Base-by-base conservation (phyloP, 441 rosid genomes). In the Melastoma candidum region DNA sequence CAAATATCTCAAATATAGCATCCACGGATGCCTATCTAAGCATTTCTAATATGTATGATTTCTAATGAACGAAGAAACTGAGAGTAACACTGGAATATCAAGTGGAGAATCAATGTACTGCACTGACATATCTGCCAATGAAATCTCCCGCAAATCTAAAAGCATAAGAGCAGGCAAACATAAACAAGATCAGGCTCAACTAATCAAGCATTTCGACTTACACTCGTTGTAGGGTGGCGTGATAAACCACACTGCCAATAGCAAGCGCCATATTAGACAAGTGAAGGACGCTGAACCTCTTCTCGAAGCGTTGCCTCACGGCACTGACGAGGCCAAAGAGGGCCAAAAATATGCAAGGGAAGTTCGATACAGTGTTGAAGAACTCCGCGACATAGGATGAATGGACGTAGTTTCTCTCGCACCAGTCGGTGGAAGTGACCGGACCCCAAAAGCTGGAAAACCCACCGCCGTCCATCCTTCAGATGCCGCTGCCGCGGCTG, bases 361-460 rank as follows among this genome's bases (percentile, higher is more conserved):
- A 55, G 68, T 77, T 85, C 26, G 96, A 92, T 43, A 2, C 47
- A 36, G 98, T 87, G 74, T 92, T 92, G 72, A 66, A 85, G 56
- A 92, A 92, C 68, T 92, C 98, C 1, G 98, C 98, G 44, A 85
- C 73, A 63, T 92, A 92, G 3, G 96, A 74, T 11, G 95, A 85
- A 68, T 83, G 63, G 8, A 51, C 76, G 26, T 83, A 85, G 66
- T 92, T 92, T 59, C 70, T 74, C 81, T 92, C 96, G 63, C 98
- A 92, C 67, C 94, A 80, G 26, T 92, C 96, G 12, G 68, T 67
- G 44, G 96, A 60, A 26, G 64, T 87, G 66, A 92, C 95, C 1
- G 98, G 96, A 58, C 98, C 98, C 98, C 98, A 92, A 68, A 87
- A 92, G 71, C 90, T 85, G 2, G 93, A 68, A 57, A 83, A 51